Evolutionary conservation across 768 basidiomycete species (phyloP).

Genomic region (Leccinum incarnatum): DNA sequence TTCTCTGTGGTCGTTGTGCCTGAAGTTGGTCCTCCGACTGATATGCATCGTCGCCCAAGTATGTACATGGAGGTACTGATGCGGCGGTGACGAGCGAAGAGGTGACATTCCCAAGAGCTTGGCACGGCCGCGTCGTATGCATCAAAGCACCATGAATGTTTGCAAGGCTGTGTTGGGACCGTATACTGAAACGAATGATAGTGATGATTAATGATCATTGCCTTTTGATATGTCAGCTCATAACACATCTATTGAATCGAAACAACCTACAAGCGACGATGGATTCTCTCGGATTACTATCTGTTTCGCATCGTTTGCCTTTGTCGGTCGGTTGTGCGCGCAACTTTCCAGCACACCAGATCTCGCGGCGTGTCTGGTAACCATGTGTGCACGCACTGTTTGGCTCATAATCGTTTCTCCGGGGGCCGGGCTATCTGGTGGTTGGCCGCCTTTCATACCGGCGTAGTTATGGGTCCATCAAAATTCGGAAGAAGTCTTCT

Average conservation of each 20-base stretch:
- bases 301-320: not conserved
- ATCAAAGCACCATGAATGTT: not conserved
- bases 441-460: not conserved
- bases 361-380: not conserved
- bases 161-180: not conserved
- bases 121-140: not conserved
- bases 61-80: not conserved
- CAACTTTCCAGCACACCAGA: not conserved
- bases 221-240: not conserved
- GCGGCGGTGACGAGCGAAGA: not conserved
- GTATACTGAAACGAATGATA: not conserved
- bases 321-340: not conserved
- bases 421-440: not conserved
- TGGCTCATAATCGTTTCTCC: not conserved
- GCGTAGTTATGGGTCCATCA: not conserved
- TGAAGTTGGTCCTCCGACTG: not conserved
- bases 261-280: not conserved
- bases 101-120: not conserved
- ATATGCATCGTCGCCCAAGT: not conserved
- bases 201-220: not conserved
- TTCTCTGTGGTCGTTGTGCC: not conserved
- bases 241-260: not conserved
- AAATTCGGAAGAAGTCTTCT: not conserved
- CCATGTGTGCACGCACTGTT: not conserved
- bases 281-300: not conserved